Percentiles rank a stretch among this genome's conserved stretches.
Conservation (phyloP, 2,329 filamentous ascomycete species). For the Dryadomyces quercivorus region DNA sequence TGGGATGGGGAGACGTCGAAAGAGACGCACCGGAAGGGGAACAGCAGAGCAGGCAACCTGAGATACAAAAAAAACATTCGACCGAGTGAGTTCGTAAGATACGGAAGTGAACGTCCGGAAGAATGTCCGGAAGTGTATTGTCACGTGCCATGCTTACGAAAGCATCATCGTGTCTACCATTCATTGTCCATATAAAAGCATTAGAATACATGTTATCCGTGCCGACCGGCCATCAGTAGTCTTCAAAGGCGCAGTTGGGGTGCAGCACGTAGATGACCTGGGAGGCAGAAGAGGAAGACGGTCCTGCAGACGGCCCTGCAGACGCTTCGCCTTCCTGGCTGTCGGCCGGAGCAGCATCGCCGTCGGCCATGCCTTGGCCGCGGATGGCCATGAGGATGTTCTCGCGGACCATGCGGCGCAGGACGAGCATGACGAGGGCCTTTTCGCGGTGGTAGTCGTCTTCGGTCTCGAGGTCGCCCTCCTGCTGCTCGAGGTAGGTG, state of each 20-base stretch:
- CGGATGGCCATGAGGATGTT: constrained; percentile 77
- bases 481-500: constrained; percentile 89
- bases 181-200: too few species aligned
- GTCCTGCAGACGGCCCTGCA: constrained; percentile 18
- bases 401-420: constrained; percentile 95
- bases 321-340: constrained; percentile 20
- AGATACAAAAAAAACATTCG: background rate
- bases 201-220: too few species aligned
- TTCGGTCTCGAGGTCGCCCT: constrained; percentile 67
- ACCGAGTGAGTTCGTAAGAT: background rate
- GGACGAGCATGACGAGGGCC: constrained; percentile 64
- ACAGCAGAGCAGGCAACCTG: too few species aligned
- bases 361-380: constrained; percentile 44
- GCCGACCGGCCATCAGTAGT: constrained; percentile 28
- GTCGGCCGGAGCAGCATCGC: constrained; percentile 23
- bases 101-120: background rate
- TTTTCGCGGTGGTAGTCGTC: constrained; percentile 71
- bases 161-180: too few species aligned
- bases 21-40: too few species aligned
- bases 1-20: too few species aligned
- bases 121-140: too few species aligned
- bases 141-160: too few species aligned
- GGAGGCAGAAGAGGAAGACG: constrained; percentile 19
- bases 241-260: constrained; percentile 82
- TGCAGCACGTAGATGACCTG: constrained; percentile 76